Conservation (phyloP, 148 eudicot species). For the Chenopodium quinoa region DNA sequence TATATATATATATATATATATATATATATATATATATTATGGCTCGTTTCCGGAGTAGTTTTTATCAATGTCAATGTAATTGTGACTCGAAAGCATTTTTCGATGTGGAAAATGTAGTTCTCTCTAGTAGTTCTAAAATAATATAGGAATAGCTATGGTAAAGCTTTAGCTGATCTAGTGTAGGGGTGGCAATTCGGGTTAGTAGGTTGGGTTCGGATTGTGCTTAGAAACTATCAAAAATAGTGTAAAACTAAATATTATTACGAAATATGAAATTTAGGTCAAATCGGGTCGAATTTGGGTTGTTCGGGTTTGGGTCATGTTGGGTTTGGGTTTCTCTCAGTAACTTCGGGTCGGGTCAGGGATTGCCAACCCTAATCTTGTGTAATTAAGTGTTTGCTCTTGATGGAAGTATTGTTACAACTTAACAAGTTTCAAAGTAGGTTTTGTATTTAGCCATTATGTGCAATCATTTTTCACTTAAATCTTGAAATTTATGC, state of each 20-base stretch:
- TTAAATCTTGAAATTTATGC: not conserved
- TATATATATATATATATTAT: slow-evolving; percentile 11
- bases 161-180: not conserved
- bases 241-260: too few species aligned
- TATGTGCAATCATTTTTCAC: not conserved
- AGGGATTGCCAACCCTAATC: not conserved
- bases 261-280: too few species aligned
- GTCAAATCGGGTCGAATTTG: too few species aligned
- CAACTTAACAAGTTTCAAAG: not conserved
- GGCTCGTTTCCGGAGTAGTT: not conserved
- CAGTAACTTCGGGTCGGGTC: too few species aligned
- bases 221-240: too few species aligned
- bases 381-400: not conserved
- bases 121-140: not conserved
- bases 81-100: not conserved
- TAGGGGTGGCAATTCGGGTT: not conserved
- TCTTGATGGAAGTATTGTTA: not conserved
- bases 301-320: too few species aligned
- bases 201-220: too few species aligned
- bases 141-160: not conserved
- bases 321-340: too few species aligned
- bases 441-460: not conserved
- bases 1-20: too few species aligned
- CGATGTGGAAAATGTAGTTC: not conserved
- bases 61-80: slow-evolving; percentile 4